Evolutionary conservation across 441 rosid genomes (phyloP).

Genomic region (Biscutella laevigata): DNA sequence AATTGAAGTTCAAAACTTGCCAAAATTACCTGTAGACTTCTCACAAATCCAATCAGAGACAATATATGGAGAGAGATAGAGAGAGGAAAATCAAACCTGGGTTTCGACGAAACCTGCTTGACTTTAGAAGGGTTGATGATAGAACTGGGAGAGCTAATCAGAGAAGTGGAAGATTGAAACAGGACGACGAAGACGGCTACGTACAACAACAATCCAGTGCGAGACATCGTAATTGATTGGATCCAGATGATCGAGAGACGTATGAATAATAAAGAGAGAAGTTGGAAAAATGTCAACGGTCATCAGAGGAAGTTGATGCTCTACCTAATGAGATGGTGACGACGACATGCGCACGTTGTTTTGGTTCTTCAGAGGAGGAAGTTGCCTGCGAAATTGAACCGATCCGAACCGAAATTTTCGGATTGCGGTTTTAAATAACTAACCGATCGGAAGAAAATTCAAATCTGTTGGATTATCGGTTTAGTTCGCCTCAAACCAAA

Average conservation of each 20-base stretch:
- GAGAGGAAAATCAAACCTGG: slow-evolving; percentile 41
- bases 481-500: no score
- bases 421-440: no score
- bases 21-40: background rate
- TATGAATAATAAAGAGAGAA: slow-evolving; percentile 22
- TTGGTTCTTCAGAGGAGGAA: no score
- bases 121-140: slow-evolving; percentile 76
- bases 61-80: background rate
- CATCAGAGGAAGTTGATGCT: slow-evolving; percentile 22
- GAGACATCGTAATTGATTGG: slow-evolving; percentile 14
- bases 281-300: slow-evolving; percentile 33
- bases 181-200: slow-evolving; percentile 37
- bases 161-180: slow-evolving; percentile 29
- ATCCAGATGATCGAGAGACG: slow-evolving; percentile 24
- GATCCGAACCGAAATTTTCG: no score
- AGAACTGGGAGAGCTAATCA: slow-evolving; percentile 43
- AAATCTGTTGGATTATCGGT: no score
- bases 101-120: slow-evolving; percentile 82
- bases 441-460: no score
- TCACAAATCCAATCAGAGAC: background rate
- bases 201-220: slow-evolving; percentile 27
- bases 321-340: slow-evolving; percentile 22
- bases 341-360: slow-evolving; percentile 34
- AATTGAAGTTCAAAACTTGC: background rate
- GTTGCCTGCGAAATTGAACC: no score